These are phyloP conservation scores for Nepenthes alata DNA, from an alignment of 179 eudicot species.

Conservation along the genomic window DNA sequence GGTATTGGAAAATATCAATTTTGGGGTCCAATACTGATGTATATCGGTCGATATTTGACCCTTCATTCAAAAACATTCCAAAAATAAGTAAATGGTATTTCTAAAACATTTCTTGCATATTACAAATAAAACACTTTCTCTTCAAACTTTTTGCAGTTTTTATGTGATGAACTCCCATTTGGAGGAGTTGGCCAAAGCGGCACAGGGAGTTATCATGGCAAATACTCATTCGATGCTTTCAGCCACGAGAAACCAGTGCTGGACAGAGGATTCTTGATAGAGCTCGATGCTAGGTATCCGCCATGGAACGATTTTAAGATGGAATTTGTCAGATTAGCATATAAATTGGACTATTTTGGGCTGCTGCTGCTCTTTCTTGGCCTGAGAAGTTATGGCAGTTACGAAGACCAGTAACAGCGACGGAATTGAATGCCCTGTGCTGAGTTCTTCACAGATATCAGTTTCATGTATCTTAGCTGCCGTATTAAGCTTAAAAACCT, in stretches of 20 bases:
- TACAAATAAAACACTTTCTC: no score
- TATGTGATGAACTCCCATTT: slow-evolving; percentile 69
- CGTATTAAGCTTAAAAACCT: no score
- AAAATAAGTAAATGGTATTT: no score
- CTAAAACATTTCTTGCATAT: no score
- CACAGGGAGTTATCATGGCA: slow-evolving; percentile 83
- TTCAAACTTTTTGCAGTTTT: slow-evolving; percentile 26
- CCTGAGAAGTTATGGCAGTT: slow-evolving; percentile 20
- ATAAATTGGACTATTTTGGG: slow-evolving; percentile 36
- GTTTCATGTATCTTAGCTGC: no score
- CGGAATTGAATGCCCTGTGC: no score
- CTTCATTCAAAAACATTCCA: no score
- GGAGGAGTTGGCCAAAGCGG: slow-evolving; percentile 94
- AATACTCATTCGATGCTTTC: slow-evolving; percentile 77
- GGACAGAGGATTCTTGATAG: slow-evolving; percentile 46
- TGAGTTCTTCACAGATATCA: no score
- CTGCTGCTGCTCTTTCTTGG: slow-evolving; percentile 47
- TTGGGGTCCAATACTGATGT: no score
- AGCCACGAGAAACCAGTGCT: slow-evolving; percentile 83
- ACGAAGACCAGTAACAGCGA: no score
- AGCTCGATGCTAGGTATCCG: slow-evolving; percentile 65
- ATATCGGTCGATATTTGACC: no score
- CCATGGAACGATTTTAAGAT: slow-evolving; percentile 82
- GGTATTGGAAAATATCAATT: no score
- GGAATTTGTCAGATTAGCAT: slow-evolving; percentile 51